Base-by-base conservation (phyloP, 2,329 filamentous ascomycete species). In the Plenodomus tracheiphilus region DNA sequence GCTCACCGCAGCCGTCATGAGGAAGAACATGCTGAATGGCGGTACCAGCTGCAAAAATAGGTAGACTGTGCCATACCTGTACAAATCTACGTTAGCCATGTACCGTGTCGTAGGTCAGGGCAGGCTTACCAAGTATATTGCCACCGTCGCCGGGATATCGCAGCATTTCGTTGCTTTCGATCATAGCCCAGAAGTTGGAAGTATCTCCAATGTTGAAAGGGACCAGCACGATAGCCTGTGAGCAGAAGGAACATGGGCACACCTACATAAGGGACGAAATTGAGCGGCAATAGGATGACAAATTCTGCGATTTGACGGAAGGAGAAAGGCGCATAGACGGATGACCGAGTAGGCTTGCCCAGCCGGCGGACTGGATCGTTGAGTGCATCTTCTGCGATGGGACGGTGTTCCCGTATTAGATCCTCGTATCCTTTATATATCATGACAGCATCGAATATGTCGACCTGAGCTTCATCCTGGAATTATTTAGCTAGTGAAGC, bases 301-400 rank as follows among this genome's bases (percentile, higher is more conserved):
- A 97, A 87, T 74, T 97, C 93, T 54, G 89, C 68, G 48, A 96
- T 94, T 72, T 97, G 93, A n/a, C 89, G 83, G 45, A 96, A 77
- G 46, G 89, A 96, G 79, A 95, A 97, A 0, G 93, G 93, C 8
- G 88, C 86, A 73, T 94, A 97, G 16, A 90, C 81, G 0, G 91
- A 89, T 1, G 85, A 79, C 18, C 77, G 84, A 0, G 87, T 91
- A 0, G 91, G 90, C 58, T 90, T 91, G 21, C 92, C 93, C 0
- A 97, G 84, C 73, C 87, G 86, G 68, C 87, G 87, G 41, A 94
- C 85, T 0, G 91, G 83, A 61, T 87, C 85, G 40, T 86, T 83
- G 43, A 69, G 25, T 1, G 85, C 85, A 51, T 92, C 86, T 83
- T 86, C 63, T 86, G 78, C 51, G 75, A 71, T 89, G 76, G 59